These are phyloP conservation scores for Lasiodiplodia sp. DNA, from an alignment of 2,329 filamentous ascomycete species.

Conservation along the genomic window DNA sequence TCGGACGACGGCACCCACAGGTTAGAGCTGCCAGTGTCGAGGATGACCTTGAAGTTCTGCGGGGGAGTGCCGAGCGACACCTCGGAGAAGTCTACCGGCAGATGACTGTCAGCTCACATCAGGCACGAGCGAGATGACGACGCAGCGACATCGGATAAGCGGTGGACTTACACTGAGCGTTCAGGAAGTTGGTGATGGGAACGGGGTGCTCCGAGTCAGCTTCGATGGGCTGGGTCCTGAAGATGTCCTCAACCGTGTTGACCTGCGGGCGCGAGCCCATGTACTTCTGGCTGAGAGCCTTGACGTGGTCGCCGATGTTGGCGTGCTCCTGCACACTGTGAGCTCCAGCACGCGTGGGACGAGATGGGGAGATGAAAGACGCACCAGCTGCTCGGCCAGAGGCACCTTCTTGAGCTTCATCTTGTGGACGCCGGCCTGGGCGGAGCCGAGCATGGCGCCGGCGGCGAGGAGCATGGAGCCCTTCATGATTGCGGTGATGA, in stretches of 20 bases:
- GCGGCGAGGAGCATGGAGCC: constrained; percentile 78
- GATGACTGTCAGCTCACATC: constrained; percentile 16
- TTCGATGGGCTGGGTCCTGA: constrained; percentile 75
- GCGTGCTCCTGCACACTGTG: constrained; percentile 67
- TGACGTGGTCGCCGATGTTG: constrained; percentile 81
- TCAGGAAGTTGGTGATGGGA: constrained; percentile 95
- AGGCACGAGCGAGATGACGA: background rate
- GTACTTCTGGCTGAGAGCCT: constrained; percentile 93
- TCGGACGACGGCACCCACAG: constrained; percentile 93
- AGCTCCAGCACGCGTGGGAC: constrained; percentile 29
- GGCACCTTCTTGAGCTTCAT: constrained; percentile 98
- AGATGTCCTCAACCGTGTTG: constrained; percentile 70
- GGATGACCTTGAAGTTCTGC: constrained; percentile 96
- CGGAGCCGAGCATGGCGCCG: constrained; percentile 81
- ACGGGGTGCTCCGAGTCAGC: constrained; percentile 76
- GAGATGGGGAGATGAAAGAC: constrained; percentile 46
- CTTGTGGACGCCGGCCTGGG: constrained; percentile 88
- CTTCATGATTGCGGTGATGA: constrained; percentile 71
- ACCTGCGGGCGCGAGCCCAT: constrained; percentile 79
- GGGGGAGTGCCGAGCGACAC: constrained; percentile 91
- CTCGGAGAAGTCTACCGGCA: constrained; percentile 84
- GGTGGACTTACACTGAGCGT: constrained; percentile 85
- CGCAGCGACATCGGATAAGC: background rate
- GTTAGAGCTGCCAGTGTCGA: constrained; percentile 98
- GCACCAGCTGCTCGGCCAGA: constrained; percentile 87